A percentile compares a stretch with the other conserved stretches of the same genome.
phyloP scores from a whole-genome alignment of 1,284 basidiomycete genomes.

The Amylostereum areolatum region DNA sequence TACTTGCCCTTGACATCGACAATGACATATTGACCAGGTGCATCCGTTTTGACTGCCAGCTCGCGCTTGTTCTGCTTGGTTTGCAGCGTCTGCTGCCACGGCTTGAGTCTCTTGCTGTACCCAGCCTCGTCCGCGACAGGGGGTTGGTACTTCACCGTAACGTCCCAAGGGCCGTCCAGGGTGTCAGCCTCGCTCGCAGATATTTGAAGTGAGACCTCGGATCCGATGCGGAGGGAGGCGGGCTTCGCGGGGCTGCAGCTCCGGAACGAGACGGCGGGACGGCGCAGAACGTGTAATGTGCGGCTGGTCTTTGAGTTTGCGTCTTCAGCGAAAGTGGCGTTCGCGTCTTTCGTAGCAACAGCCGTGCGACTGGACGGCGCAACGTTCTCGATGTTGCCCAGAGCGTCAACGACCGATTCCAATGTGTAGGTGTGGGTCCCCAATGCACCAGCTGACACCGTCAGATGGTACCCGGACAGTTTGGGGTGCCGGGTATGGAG shows the following conservation, averaged over 20 bases:
- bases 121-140: constrained; percentile 27
- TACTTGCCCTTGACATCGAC: constrained; percentile 68
- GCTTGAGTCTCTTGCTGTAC: constrained; percentile 35
- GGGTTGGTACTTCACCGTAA: constrained; percentile 58
- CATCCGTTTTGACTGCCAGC: constrained; percentile 44
- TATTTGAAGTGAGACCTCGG: constrained; percentile 49
- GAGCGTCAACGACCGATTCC: constrained; percentile 68
- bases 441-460: constrained; percentile 51
- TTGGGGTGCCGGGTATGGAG: constrained; percentile 33
- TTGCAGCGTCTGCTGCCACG: constrained; percentile 58
- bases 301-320: constrained; percentile 50
- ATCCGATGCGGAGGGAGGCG: constrained; percentile 69
- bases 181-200: constrained; percentile 45
- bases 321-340: constrained; percentile 8
- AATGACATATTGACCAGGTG: constrained; percentile 83
- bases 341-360: constrained; percentile 3
- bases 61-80: constrained; percentile 41
- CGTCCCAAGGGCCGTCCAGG: constrained; percentile 63
- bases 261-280: constrained; percentile 70
- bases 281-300: constrained; percentile 70
- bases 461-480: constrained; percentile 63
- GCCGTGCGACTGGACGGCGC: constrained; percentile 21
- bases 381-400: constrained; percentile 63
- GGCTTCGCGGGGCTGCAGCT: constrained; percentile 71
- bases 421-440: constrained; percentile 67